These are phyloP conservation scores for Alternaria sp. DNA, from an alignment of 2,329 filamentous ascomycete species.

Conservation along the genomic window DNA sequence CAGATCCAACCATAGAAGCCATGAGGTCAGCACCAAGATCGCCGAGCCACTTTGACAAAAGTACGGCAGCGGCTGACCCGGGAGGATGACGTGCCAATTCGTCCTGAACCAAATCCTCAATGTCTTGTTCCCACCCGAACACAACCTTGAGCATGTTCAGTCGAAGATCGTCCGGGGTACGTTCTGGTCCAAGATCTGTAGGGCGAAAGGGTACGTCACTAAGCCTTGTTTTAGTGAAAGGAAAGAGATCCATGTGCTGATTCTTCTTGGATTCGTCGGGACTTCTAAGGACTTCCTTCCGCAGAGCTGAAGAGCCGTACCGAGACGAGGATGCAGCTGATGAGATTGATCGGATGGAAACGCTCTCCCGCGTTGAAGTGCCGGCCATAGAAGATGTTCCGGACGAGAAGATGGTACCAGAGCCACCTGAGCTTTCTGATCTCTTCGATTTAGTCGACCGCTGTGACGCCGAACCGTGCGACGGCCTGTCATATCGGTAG, in stretches of 20 bases:
- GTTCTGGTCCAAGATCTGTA: constrained; percentile 60
- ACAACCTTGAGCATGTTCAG: constrained; percentile 92
- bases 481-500: constrained; percentile 58
- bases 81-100: constrained; percentile 78
- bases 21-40: constrained; percentile 84
- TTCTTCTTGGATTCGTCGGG: constrained; percentile 71
- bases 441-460: constrained; percentile 37
- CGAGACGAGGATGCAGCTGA: constrained; percentile 57
- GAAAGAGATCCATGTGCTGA: constrained; percentile 78
- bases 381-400: constrained; percentile 63
- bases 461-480: constrained; percentile 25
- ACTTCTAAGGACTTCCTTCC: constrained; percentile 81
- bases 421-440: constrained; percentile 42
- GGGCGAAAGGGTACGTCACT: constrained; percentile 84
- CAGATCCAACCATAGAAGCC: constrained; percentile 74
- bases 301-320: constrained; percentile 71
- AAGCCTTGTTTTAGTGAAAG: constrained; percentile 80
- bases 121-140: constrained; percentile 92
- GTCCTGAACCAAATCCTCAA: constrained; percentile 81
- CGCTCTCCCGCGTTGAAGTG: constrained; percentile 58
- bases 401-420: constrained; percentile 73
- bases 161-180: constrained; percentile 75
- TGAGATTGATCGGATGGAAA: constrained; percentile 63
- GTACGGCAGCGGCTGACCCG: constrained; percentile 79
- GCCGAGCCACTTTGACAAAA: constrained; percentile 92